These are phyloP conservation scores for Vitis labrusca DNA, from an alignment of 164 flowering plant genomes.

Conservation along the genomic window DNA sequence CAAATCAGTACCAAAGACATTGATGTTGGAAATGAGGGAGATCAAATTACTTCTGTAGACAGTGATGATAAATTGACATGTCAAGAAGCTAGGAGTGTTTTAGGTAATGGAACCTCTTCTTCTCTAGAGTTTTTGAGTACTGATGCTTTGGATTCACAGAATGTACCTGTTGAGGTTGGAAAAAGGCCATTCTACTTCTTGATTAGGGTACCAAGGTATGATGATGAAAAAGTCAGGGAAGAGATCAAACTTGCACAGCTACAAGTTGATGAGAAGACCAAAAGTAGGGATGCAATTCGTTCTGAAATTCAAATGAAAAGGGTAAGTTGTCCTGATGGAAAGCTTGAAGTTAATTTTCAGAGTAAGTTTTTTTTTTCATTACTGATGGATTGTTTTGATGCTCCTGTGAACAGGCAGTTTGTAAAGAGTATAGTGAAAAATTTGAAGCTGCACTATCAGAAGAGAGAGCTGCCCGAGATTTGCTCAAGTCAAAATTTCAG, in stretches of 20 bases:
- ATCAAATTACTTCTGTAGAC: neutral
- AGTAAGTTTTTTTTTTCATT: conserved; percentile 1
- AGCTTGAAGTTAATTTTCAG: conserved; percentile 5
- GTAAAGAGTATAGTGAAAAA: conserved; percentile 19
- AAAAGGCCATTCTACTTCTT: conserved; percentile 51
- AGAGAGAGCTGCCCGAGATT: conserved; percentile 53
- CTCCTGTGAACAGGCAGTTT: conserved; percentile 19
- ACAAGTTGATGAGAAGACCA: conserved; percentile 61
- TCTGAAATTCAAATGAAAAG: conserved; percentile 36
- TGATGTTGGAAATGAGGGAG: conserved; percentile 17
- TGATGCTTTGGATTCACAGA: conserved; percentile 30
- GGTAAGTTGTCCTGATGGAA: conserved; percentile 34
- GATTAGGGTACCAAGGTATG: conserved; percentile 60
- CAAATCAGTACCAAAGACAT: neutral
- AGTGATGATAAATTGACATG: conserved; percentile 10
- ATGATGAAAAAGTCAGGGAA: conserved; percentile 53
- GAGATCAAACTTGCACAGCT: conserved; percentile 52
- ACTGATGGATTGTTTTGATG: conserved; percentile 3
- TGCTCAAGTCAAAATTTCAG: conserved; percentile 47
- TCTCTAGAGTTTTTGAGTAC: conserved; percentile 22
- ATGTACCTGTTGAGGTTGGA: conserved; percentile 30
- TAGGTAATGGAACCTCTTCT: conserved; percentile 15
- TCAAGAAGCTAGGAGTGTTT: conserved; percentile 9
- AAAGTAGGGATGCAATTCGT: conserved; percentile 59
- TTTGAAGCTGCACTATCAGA: conserved; percentile 53